These are phyloP conservation scores for Epichloe bromicola DNA, from an alignment of 2,329 filamentous ascomycete genomes.

Conservation along the genomic window DNA sequence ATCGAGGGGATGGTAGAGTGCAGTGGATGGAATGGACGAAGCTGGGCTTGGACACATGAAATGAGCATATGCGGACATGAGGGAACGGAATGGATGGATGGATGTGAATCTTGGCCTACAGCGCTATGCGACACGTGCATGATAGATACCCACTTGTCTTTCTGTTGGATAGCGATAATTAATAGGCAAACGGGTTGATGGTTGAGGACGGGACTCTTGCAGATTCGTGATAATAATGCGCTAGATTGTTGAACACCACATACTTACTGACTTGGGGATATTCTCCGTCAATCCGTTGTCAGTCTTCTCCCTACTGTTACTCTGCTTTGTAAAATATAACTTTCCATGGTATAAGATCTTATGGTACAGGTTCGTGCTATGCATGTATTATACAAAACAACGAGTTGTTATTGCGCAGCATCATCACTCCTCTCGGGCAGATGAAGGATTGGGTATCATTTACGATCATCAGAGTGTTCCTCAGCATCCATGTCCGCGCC, in stretches of 20 bases:
- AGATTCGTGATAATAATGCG: not conserved
- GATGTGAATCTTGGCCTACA: not conserved
- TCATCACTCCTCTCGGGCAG: not conserved
- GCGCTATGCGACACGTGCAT: slow-evolving; percentile 1
- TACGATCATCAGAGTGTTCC: not conserved
- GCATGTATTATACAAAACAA: not conserved
- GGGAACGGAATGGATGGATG: not conserved
- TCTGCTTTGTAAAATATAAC: too few species aligned
- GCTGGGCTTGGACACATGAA: not conserved
- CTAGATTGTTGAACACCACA: too few species aligned
- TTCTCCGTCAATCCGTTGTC: too few species aligned
- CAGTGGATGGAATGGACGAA: not conserved
- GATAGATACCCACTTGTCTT: slow-evolving; percentile 7
- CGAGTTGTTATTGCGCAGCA: not conserved
- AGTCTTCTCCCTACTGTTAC: too few species aligned
- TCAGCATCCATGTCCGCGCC: not conserved
- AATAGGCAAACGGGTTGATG: slow-evolving; percentile 4
- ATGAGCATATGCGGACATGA: not conserved
- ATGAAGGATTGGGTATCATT: not conserved
- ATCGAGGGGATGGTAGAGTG: not conserved
- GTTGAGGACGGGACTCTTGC: not conserved
- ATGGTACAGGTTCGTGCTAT: not conserved
- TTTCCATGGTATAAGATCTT: too few species aligned
- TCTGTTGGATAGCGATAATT: slow-evolving; percentile 5
- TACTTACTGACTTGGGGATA: too few species aligned